phyloP scores from a whole-genome alignment of 768 basidiomycete genomes.

The Mrakia blollopis region DNA sequence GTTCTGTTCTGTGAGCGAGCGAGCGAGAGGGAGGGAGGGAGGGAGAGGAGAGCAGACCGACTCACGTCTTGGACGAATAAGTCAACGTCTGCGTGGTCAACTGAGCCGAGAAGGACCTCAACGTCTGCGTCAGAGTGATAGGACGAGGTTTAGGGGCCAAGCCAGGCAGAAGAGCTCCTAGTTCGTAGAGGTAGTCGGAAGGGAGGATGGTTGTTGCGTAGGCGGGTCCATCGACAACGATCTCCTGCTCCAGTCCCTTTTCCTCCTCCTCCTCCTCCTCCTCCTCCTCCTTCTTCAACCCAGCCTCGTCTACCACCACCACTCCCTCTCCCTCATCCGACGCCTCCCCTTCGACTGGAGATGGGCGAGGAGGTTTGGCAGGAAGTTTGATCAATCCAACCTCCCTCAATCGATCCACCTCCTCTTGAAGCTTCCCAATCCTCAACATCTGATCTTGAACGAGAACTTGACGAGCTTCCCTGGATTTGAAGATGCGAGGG shows the following conservation, averaged over 20 bases:
- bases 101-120: not conserved
- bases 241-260: not conserved
- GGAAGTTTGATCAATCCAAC: not conserved
- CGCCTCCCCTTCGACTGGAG: too few species aligned
- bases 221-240: not conserved
- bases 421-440: slow-evolving; percentile 9
- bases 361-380: too few species aligned
- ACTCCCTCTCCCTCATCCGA: too few species aligned
- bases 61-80: slow-evolving; percentile 10
- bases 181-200: not conserved
- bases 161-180: not conserved
- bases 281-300: not conserved
- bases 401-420: not conserved
- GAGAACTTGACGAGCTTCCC: slow-evolving; percentile 2
- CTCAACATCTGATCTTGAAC: not conserved
- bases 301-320: too few species aligned
- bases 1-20: not conserved
- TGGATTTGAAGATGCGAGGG: not conserved
- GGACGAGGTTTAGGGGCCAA: slow-evolving; percentile 10
- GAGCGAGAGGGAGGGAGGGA: too few species aligned
- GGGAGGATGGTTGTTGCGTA: not conserved
- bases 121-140: not conserved
- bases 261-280: not conserved
- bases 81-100: not conserved
- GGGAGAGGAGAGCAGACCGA: not conserved